Conservation (phyloP, 176 grass and related monocot genomes). For the Miscanthus lutarioriparius region DNA sequence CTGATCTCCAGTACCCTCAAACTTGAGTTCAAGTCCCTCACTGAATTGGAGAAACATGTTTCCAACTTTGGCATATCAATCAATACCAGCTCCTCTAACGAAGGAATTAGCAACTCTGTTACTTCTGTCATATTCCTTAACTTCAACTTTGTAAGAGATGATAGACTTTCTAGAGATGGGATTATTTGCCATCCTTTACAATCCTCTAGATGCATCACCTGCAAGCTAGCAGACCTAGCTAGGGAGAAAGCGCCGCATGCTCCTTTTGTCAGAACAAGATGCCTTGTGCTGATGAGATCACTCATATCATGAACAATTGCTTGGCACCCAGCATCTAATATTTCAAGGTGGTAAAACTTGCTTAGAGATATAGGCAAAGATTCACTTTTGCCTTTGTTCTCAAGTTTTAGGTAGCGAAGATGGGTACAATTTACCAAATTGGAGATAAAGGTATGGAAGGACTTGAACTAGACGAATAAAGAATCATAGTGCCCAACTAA, state of each 20-base stretch:
- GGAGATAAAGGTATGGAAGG: background rate
- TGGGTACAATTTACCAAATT: background rate
- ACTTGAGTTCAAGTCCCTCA: background rate
- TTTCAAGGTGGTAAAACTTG: constrained; percentile 33
- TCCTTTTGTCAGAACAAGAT: constrained; percentile 26
- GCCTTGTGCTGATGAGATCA: constrained; percentile 36
- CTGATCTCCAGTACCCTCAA: constrained; percentile 13
- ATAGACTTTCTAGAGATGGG: constrained; percentile 21
- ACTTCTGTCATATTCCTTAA: constrained; percentile 19
- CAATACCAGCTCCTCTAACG: constrained; percentile 28
- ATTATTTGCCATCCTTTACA: constrained; percentile 16
- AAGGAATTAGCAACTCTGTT: constrained; percentile 11
- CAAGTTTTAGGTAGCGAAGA: constrained; percentile 35
- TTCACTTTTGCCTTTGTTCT: background rate
- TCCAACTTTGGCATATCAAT: constrained; percentile 22
- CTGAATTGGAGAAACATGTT: constrained; percentile 19
- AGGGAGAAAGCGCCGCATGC: background rate
- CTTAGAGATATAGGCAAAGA: background rate
- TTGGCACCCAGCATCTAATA: constrained; percentile 15
- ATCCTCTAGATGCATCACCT: constrained; percentile 26
- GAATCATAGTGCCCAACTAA: background rate
- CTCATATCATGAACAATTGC: constrained; percentile 1
- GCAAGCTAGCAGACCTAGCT: background rate
- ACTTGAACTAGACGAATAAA: background rate
- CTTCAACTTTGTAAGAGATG: constrained; percentile 16